phyloP scores from a whole-genome alignment of 2,329 filamentous ascomycete genomes.

The Pestalotiopsis sp. region DNA sequence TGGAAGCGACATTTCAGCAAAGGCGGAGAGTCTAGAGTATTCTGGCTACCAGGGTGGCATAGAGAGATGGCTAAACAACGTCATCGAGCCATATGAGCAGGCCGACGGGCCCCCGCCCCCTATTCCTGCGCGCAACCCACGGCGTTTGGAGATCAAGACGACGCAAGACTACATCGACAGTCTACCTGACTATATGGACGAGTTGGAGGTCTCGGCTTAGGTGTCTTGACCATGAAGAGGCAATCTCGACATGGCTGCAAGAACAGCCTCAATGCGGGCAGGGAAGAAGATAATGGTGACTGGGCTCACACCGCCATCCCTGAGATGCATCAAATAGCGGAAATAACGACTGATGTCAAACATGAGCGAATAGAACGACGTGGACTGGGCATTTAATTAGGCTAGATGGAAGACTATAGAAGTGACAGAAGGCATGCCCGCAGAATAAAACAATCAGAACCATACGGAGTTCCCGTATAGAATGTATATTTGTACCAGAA shows the following conservation, averaged over 20 bases:
- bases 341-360: too few species aligned
- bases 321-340: too few species aligned
- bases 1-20: background rate
- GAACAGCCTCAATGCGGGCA: background rate
- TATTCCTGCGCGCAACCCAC: background rate
- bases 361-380: background rate
- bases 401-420: too few species aligned
- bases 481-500: background rate
- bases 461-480: too few species aligned
- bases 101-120: background rate
- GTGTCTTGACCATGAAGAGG: too few species aligned
- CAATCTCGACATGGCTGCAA: too few species aligned
- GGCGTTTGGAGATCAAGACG: background rate
- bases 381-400: background rate
- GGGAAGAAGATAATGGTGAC: too few species aligned
- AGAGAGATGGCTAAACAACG: background rate
- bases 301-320: too few species aligned
- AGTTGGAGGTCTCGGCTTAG: background rate
- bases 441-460: too few species aligned
- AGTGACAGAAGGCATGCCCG: too few species aligned
- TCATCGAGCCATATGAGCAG: background rate
- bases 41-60: background rate
- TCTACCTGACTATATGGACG: background rate
- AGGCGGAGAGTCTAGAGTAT: background rate
- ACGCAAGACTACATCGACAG: background rate